Conservation (phyloP, 2,329 filamentous ascomycete genomes). For the Calonectria pseudoturangicola region DNA sequence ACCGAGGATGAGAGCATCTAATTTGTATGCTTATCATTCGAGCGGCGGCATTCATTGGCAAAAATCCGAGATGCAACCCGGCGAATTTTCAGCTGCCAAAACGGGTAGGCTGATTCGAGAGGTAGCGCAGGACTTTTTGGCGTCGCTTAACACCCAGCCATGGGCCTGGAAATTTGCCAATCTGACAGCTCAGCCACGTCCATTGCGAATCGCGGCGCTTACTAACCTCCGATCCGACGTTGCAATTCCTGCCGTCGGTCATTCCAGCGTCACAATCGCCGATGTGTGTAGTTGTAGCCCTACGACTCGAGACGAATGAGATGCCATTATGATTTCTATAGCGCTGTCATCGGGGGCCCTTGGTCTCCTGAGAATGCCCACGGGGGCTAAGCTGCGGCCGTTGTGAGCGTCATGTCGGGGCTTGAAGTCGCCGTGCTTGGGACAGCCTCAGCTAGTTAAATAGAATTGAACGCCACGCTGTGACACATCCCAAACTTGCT, state of each 20-base stretch:
- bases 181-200: slow-evolving; percentile 18
- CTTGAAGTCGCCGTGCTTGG: slow-evolving; percentile 12
- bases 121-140: not conserved
- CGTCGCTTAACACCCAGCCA: not conserved
- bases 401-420: slow-evolving; percentile 21
- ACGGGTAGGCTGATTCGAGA: not conserved
- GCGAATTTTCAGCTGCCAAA: not conserved
- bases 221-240: slow-evolving; percentile 27
- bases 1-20: too few species aligned
- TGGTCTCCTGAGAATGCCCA: not conserved
- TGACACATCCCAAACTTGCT: not conserved
- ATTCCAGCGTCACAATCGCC: slow-evolving; percentile 12
- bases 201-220: slow-evolving; percentile 20
- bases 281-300: slow-evolving; percentile 16
- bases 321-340: not conserved
- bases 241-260: not conserved
- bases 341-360: not conserved
- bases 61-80: not conserved
- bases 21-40: not conserved
- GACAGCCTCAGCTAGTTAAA: not conserved
- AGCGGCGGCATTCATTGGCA: not conserved
- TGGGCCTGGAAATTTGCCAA: not conserved
- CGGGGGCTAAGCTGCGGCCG: not conserved
- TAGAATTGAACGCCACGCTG: not conserved
- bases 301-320: not conserved